These are phyloP conservation scores for Amphicarpaea edgeworthii DNA, from an alignment of 306 rosid genomes.

Conservation along the genomic window DNA sequence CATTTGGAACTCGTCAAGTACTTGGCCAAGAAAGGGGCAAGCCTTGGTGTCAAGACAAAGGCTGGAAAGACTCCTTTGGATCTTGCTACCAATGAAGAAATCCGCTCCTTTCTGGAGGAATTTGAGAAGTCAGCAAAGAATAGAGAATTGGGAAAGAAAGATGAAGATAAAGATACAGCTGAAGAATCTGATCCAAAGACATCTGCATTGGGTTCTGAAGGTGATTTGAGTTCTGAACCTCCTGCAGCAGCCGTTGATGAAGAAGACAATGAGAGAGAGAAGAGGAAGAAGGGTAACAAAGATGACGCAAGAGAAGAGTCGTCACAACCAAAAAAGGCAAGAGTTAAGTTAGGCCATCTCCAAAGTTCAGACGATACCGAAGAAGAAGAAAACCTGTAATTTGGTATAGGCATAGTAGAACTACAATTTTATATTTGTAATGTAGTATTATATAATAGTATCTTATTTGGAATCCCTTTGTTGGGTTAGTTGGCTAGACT, in stretches of 20 bases:
- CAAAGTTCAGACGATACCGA: conserved; percentile 67
- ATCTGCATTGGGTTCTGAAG: conserved; percentile 49
- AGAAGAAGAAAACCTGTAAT: conserved; percentile 58
- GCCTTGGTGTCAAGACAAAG: conserved; percentile 68
- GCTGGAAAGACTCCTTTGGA: conserved; percentile 84
- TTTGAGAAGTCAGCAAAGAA: conserved; percentile 52
- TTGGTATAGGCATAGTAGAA: conserved; percentile 32
- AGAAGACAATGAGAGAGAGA: conserved; percentile 49
- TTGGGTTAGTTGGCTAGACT: conserved; percentile 26
- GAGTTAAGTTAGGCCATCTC: conserved; percentile 71
- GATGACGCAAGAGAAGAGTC: conserved; percentile 54
- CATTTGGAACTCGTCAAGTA: conserved; percentile 83
- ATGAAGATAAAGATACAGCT: conserved; percentile 56
- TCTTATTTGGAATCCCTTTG: conserved; percentile 26
- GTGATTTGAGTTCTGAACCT: conserved; percentile 47
- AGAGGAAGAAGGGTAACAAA: conserved; percentile 76
- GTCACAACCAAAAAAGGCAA: conserved; percentile 63
- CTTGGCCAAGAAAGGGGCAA: conserved; percentile 83
- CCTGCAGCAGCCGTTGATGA: conserved; percentile 52
- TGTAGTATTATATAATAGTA: conserved; percentile 30
- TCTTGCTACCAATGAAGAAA: conserved; percentile 74
- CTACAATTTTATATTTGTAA: conserved; percentile 9
- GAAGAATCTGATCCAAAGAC: conserved; percentile 60
- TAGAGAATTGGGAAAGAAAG: conserved; percentile 51
- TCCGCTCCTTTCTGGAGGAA: conserved; percentile 68